These are phyloP conservation scores for Tylopilus rubrobrunneus DNA, from an alignment of 768 basidiomycete species.

Conservation along the genomic window DNA sequence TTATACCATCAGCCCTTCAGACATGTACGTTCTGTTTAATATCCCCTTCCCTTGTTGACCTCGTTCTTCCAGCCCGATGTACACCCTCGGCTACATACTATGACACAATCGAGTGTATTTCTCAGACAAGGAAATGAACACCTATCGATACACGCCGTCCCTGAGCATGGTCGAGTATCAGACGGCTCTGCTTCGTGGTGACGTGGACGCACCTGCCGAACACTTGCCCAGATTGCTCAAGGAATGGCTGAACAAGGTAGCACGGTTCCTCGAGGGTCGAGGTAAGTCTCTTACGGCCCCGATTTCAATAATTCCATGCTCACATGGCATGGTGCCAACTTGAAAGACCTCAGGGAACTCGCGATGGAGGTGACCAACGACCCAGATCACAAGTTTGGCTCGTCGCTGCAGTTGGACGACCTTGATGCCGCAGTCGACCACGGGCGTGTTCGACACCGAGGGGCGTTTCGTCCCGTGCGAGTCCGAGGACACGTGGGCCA, in stretches of 20 bases:
- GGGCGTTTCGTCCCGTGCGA: no score
- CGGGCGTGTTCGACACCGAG: no score
- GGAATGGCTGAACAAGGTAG: conserved; percentile 89
- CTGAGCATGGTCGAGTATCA: conserved; percentile 94
- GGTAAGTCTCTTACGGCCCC: conserved; percentile 39
- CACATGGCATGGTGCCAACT: neutral
- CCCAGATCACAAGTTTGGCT: conserved; percentile 92
- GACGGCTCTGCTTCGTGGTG: conserved; percentile 87
- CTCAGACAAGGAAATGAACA: conserved; percentile 87
- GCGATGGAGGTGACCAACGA: conserved; percentile 88
- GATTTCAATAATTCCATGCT: neutral
- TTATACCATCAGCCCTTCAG: no score
- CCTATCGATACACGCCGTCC: conserved; percentile 78
- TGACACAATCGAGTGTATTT: conserved; percentile 93
- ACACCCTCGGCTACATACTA: conserved; percentile 92
- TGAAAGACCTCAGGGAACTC: conserved; percentile 86
- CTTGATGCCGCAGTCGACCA: conserved; percentile 74
- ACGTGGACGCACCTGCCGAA: conserved; percentile 79
- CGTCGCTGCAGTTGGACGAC: conserved; percentile 87
- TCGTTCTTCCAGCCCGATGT: conserved; percentile 58
- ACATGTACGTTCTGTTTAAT: no score
- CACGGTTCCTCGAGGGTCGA: conserved; percentile 88
- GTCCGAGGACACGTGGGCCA: conserved; percentile 11
- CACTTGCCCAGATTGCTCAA: conserved; percentile 82
- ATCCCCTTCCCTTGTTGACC: neutral